Evolutionary conservation across 441 rosid species (phyloP).

Genomic region (Erysimum cheiri): DNA sequence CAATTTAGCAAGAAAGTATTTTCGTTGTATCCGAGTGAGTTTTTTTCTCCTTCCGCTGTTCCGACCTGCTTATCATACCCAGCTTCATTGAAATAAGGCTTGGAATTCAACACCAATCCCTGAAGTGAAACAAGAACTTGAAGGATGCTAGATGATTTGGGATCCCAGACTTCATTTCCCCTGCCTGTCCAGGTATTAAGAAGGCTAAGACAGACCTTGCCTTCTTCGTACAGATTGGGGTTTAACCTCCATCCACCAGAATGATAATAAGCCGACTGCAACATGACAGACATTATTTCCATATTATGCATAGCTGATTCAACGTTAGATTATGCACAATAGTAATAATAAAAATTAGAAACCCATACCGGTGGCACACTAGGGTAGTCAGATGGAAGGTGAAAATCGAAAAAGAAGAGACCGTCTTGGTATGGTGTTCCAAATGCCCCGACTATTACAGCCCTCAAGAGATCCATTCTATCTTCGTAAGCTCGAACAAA

Average conservation of each 20-base stretch:
- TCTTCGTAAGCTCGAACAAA: slow-evolving; percentile 94
- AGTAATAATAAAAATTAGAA: slow-evolving; percentile 18
- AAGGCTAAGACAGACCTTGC: slow-evolving; percentile 98
- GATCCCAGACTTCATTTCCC: slow-evolving; percentile 99
- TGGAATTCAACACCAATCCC: slow-evolving; percentile 91
- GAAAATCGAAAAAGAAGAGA: slow-evolving; percentile 96
- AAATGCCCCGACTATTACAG: slow-evolving; percentile 90
- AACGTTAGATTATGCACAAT: neutral
- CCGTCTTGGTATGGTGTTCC: slow-evolving; percentile 99
- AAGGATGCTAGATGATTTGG: slow-evolving; percentile 92
- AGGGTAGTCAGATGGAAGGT: slow-evolving; percentile 89
- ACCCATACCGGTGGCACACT: slow-evolving; percentile 84
- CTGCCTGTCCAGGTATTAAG: slow-evolving; percentile 96
- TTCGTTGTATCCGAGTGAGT: slow-evolving; percentile 92
- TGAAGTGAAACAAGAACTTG: slow-evolving; percentile 98
- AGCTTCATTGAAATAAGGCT: slow-evolving; percentile 98
- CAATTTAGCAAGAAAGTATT: slow-evolving; percentile 89
- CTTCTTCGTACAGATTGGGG: slow-evolving; percentile 95
- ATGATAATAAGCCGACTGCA: slow-evolving; percentile 90
- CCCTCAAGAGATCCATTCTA: slow-evolving; percentile 95
- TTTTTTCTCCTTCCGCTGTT: slow-evolving; percentile 98
- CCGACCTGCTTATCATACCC: slow-evolving; percentile 97
- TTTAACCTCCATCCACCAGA: slow-evolving; percentile 99
- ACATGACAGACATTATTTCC: slow-evolving; percentile 33
- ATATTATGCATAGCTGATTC: slow-evolving; percentile 17